Conservation (phyloP, 768 basidiomycete genomes). For the Botryobasidium botryosum region DNA sequence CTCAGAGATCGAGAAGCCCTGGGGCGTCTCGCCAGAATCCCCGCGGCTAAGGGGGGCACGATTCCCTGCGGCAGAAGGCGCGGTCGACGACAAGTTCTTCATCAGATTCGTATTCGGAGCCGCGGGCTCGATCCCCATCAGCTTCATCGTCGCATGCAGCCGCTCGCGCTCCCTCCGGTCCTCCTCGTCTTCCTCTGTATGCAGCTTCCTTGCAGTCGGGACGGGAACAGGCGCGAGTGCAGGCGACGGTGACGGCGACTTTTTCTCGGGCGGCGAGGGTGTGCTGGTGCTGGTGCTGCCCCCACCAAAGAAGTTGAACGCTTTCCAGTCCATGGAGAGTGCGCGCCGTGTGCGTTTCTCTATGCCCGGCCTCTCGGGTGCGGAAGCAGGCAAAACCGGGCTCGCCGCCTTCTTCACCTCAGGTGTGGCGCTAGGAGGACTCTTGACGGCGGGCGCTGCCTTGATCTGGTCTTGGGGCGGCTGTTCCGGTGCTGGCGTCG, state of each 20-base stretch:
- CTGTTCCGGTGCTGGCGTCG: conserved; percentile 23
- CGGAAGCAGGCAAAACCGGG: conserved; percentile 13
- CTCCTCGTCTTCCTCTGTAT: conserved; percentile 84
- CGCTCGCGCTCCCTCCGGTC: conserved; percentile 76
- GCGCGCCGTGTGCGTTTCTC: conserved; percentile 40
- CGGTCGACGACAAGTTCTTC: too few species aligned
- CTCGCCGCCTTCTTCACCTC: too few species aligned
- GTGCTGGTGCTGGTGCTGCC: too few species aligned
- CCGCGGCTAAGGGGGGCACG: conserved; percentile 19
- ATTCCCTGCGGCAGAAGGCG: too few species aligned
- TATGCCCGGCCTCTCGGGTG: conserved; percentile 17
- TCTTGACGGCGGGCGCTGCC: too few species aligned
- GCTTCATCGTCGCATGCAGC: conserved; percentile 77
- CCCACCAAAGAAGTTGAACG: conserved; percentile 41
- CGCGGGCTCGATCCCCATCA: conserved; percentile 77
- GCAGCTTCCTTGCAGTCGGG: conserved; percentile 48
- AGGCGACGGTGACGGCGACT: conserved; percentile 28
- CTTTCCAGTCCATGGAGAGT: conserved; percentile 71
- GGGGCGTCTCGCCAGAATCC: too few species aligned
- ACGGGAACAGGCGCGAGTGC: conserved; percentile 6
- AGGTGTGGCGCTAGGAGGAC: too few species aligned
- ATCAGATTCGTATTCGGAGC: conserved; percentile 28
- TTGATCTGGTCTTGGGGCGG: conserved; percentile 16
- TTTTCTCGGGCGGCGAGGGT: too few species aligned
- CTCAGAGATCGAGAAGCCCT: too few species aligned